Conservation (phyloP, 768 basidiomycete genomes). For the Lactifluus rugatus region DNA sequence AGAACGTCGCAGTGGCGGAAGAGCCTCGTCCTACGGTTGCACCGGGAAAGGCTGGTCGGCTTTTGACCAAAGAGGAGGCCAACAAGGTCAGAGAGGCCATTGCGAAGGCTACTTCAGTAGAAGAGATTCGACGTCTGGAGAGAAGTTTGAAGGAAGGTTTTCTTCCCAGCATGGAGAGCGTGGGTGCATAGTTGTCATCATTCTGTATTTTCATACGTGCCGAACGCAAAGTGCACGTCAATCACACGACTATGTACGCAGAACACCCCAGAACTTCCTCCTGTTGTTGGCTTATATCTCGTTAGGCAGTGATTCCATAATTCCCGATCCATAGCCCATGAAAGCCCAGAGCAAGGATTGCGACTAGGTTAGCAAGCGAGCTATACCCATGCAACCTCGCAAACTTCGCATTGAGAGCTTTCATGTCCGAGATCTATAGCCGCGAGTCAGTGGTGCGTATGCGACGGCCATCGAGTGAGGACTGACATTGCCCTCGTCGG, state of each 20-base stretch:
- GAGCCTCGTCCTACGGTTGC: constrained; percentile 58
- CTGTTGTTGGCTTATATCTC: background rate
- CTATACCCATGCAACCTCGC: constrained; percentile 58
- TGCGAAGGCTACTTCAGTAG: constrained; percentile 81
- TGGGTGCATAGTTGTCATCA: constrained; percentile 52
- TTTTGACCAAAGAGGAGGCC: constrained; percentile 89
- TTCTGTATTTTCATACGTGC: constrained; percentile 5
- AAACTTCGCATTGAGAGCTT: constrained; percentile 57
- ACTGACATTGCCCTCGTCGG: constrained; percentile 56
- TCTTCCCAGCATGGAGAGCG: constrained; percentile 65
- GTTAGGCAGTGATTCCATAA: constrained; percentile 32
- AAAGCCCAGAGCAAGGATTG: constrained; percentile 50
- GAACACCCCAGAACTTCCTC: background rate
- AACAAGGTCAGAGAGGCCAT: constrained; percentile 82
- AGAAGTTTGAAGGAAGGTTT: constrained; percentile 78
- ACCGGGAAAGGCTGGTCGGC: constrained; percentile 64
- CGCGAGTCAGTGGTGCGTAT: constrained; percentile 5
- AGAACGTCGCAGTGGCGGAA: constrained; percentile 55
- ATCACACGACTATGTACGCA: constrained; percentile 3
- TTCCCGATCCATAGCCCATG: constrained; percentile 67
- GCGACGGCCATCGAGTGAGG: constrained; percentile 1
- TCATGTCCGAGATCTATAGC: constrained; percentile 60
- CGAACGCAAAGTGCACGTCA: background rate
- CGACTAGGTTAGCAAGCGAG: constrained; percentile 52
- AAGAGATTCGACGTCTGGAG: constrained; percentile 79